phyloP scores from a whole-genome alignment of 2,329 filamentous ascomycete genomes.

The Aspergillus aculeatinus region DNA sequence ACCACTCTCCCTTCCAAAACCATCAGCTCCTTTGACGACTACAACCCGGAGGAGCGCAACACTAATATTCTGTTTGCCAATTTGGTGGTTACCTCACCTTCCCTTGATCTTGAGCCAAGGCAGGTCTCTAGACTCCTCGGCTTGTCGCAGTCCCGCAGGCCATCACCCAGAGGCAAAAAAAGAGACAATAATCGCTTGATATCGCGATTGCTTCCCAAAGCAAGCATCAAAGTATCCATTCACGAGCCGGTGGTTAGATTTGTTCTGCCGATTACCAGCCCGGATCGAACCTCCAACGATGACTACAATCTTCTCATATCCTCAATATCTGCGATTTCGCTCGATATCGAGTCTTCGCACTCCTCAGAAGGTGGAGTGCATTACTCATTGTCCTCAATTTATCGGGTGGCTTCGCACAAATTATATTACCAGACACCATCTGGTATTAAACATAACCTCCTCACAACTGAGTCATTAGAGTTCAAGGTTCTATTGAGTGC shows the following conservation, averaged over 20 bases:
- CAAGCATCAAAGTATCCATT: constrained; percentile 91
- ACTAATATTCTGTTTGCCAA: constrained; percentile 96
- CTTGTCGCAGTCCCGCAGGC: constrained; percentile 61
- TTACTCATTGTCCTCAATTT: constrained; percentile 79
- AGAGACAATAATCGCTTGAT: constrained; percentile 65
- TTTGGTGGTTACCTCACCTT: constrained; percentile 92
- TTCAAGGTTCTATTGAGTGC: constrained; percentile 82
- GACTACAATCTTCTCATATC: constrained; percentile 96
- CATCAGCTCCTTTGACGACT: constrained; percentile 70
- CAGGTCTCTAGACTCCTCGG: constrained; percentile 84
- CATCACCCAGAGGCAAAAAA: constrained; percentile 45
- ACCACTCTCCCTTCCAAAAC: constrained; percentile 95
- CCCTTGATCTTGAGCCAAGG: constrained; percentile 85
- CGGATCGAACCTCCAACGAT: constrained; percentile 58
- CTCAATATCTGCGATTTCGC: constrained; percentile 86
- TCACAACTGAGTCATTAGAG: constrained; percentile 85
- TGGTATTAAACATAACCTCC: constrained; percentile 78
- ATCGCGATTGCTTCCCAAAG: constrained; percentile 88
- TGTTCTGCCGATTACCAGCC: constrained; percentile 74
- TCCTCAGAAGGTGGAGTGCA: constrained; percentile 78
- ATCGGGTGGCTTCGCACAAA: constrained; percentile 80
- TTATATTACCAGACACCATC: constrained; percentile 91
- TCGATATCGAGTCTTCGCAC: constrained; percentile 96
- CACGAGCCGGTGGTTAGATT: constrained; percentile 94
- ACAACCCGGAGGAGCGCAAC: constrained; percentile 78